Conservation (phyloP, 2,329 filamentous ascomycete genomes). For the Calcarisporium arbuscula region DNA sequence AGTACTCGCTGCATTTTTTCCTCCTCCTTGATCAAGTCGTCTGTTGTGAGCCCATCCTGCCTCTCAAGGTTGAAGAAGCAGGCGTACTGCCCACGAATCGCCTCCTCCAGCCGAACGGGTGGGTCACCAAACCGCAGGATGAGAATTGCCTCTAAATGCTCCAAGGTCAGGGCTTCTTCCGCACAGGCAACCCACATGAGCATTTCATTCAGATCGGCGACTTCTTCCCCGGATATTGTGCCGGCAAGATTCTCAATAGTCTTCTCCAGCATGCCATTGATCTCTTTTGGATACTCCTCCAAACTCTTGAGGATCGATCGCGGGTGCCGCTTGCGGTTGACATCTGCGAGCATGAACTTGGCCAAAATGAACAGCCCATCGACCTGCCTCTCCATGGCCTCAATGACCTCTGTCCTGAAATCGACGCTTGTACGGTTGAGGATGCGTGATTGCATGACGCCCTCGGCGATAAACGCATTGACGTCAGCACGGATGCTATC, state of each 20-base stretch:
- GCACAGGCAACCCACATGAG: slow-evolving; percentile 40
- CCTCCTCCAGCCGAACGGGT: slow-evolving; percentile 34
- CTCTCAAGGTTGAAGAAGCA: slow-evolving; percentile 40
- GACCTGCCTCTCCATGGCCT: slow-evolving; percentile 33
- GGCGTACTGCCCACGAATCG: slow-evolving; percentile 36
- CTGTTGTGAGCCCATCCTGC: slow-evolving; percentile 36
- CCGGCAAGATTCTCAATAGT: slow-evolving; percentile 35
- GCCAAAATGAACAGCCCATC: slow-evolving; percentile 43
- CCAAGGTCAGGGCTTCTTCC: slow-evolving; percentile 34
- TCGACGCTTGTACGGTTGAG: slow-evolving; percentile 24
- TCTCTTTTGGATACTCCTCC: slow-evolving; percentile 35
- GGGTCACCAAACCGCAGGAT: slow-evolving; percentile 35
- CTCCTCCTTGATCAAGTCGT: slow-evolving; percentile 32
- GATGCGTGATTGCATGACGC: slow-evolving; percentile 31
- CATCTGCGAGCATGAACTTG: slow-evolving; percentile 44
- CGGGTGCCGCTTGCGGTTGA: slow-evolving; percentile 37
- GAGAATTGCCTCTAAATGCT: slow-evolving; percentile 36
- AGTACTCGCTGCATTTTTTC: slow-evolving; percentile 24
- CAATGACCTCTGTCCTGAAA: slow-evolving; percentile 31
- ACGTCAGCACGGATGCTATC: slow-evolving; percentile 38
- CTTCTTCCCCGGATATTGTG: slow-evolving; percentile 31
- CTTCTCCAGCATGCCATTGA: slow-evolving; percentile 34
- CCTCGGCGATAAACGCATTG: slow-evolving; percentile 32
- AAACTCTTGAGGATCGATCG: slow-evolving; percentile 38
- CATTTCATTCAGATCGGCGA: slow-evolving; percentile 39